Conservation (phyloP, 805 yeast species). For the Saccharomycopsis vini region DNA sequence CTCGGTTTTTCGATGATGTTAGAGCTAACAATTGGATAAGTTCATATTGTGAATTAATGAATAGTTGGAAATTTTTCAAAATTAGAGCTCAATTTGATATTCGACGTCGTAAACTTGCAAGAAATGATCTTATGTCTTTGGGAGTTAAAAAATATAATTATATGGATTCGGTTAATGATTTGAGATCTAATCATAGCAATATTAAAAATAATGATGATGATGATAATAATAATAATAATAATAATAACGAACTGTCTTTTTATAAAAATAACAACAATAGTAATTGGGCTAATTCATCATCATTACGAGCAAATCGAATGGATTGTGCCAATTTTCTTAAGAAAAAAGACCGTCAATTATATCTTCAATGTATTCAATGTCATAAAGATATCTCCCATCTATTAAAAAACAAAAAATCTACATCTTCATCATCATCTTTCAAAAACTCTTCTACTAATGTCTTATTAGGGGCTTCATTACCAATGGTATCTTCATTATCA, state of each 20-base stretch:
- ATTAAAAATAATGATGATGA: no score
- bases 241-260: no score
- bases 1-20: slow-evolving; percentile 67
- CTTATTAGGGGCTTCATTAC: no score
- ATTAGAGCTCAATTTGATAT: slow-evolving; percentile 82
- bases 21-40: slow-evolving; percentile 75
- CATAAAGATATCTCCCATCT: slow-evolving; percentile 47
- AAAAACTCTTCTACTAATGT: no score
- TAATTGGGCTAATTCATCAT: background rate
- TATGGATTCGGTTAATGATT: no score
- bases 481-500: no score
- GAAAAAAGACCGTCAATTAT: slow-evolving; percentile 56
- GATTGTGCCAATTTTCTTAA: slow-evolving; percentile 9
- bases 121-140: slow-evolving; percentile 25
- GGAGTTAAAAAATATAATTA: no score
- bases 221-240: no score
- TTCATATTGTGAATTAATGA: slow-evolving; percentile 56
- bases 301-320: no score
- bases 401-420: slow-evolving; percentile 9
- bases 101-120: slow-evolving; percentile 55
- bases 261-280: no score
- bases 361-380: slow-evolving; percentile 74
- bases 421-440: background rate
- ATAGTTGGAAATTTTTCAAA: slow-evolving; percentile 75
- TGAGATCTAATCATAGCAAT: no score